phyloP scores from a whole-genome alignment of 2,329 filamentous ascomycete species.

The Tolypocladium sp. region DNA sequence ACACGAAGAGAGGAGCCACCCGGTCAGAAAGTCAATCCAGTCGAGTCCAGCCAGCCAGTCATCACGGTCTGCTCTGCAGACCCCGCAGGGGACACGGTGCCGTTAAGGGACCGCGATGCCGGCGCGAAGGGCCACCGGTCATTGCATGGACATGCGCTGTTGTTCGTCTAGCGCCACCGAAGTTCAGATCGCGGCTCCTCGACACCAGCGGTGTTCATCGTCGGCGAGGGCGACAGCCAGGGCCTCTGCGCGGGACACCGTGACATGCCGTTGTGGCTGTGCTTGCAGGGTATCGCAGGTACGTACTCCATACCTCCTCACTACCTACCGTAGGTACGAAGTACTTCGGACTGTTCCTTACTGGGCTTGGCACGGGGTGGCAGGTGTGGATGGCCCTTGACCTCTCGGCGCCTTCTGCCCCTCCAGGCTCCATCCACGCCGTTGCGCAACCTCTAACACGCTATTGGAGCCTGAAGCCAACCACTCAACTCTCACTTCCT shows the following conservation, averaged over 20 bases:
- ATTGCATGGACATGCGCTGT: background rate
- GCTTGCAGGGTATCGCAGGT: background rate
- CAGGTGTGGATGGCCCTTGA: background rate
- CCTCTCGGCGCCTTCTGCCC: background rate
- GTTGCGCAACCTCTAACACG: background rate
- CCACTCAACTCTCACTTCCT: background rate
- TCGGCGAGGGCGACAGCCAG: background rate
- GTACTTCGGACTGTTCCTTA: background rate
- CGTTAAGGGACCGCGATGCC: background rate
- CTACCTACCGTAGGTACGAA: background rate
- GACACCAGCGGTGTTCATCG: background rate
- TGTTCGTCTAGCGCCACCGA: background rate
- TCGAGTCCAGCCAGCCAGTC: background rate
- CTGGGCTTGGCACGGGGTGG: background rate
- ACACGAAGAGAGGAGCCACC: background rate
- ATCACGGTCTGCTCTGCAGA: background rate
- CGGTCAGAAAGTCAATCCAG: no score
- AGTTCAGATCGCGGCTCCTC: background rate
- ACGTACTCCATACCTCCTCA: no score
- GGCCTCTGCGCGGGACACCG: background rate
- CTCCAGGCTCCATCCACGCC: background rate
- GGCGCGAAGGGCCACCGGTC: background rate
- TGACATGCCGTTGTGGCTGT: background rate
- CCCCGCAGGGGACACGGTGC: no score
- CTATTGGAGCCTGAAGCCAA: background rate